These are phyloP conservation scores for Russula brevipes DNA, from an alignment of 768 basidiomycete species.

Conservation along the genomic window DNA sequence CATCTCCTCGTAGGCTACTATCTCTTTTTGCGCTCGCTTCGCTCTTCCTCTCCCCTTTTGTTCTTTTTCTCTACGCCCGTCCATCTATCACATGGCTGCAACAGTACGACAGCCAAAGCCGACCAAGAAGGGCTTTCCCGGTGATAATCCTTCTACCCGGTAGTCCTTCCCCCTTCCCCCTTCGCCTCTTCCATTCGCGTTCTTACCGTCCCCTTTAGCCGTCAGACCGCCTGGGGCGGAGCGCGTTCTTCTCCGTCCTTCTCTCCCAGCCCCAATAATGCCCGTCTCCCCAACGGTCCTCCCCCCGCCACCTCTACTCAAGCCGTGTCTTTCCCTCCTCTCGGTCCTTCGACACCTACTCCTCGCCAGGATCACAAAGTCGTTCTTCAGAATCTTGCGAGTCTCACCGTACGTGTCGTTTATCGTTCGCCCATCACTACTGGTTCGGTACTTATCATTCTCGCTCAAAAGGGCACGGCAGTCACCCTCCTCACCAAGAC, in stretches of 20 bases:
- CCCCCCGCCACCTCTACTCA: slow-evolving; percentile 32
- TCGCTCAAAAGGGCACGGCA: slow-evolving; percentile 55
- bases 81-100: slow-evolving; percentile 25
- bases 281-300: slow-evolving; percentile 42
- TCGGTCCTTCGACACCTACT: slow-evolving; percentile 31
- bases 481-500: slow-evolving; percentile 69
- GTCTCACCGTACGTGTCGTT: slow-evolving; percentile 50
- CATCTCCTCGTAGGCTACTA: slow-evolving; percentile 17
- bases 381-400: slow-evolving; percentile 51
- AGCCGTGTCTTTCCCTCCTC: slow-evolving; percentile 36
- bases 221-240: slow-evolving; percentile 58
- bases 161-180: slow-evolving; percentile 34
- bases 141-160: slow-evolving; percentile 41
- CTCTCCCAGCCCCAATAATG: slow-evolving; percentile 43
- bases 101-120: slow-evolving; percentile 54
- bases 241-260: slow-evolving; percentile 68
- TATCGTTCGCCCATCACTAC: background rate
- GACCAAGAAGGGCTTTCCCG: slow-evolving; percentile 56
- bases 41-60: slow-evolving; percentile 29
- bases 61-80: slow-evolving; percentile 32
- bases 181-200: slow-evolving; percentile 17
- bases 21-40: slow-evolving; percentile 32
- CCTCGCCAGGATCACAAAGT: slow-evolving; percentile 41
- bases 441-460: background rate
- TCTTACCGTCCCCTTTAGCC: slow-evolving; percentile 29